A percentile compares a stretch with the other conserved stretches of the same genome.
Evolutionary conservation across 805 yeast species (phyloP).

Genomic region (Metschnikowia dekortorum): DNA sequence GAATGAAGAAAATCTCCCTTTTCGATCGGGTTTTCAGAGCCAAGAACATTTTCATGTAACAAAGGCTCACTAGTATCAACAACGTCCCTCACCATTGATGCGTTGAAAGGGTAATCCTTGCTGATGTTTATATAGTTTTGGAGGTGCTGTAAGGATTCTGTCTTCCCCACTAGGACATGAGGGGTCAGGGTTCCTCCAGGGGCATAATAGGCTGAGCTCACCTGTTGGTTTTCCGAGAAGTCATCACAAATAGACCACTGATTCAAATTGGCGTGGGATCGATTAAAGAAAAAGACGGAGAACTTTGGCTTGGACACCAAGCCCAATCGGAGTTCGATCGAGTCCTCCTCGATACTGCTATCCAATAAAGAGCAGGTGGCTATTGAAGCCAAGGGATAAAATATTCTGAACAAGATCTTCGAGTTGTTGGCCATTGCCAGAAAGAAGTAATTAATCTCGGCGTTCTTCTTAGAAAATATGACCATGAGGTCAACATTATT

Average conservation of each 20-base stretch:
- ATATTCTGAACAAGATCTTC: constrained; percentile 66
- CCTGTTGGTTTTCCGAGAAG: constrained; percentile 80
- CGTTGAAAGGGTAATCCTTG: constrained; percentile 3
- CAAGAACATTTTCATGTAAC: background rate
- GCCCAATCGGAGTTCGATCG: constrained; percentile 45
- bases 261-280: constrained; percentile 48
- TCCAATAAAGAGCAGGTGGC: constrained; percentile 52
- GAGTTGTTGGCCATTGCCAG: constrained; percentile 65
- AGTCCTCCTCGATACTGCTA: constrained; percentile 39
- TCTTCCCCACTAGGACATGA: constrained; percentile 61
- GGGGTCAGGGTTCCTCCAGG: constrained; percentile 58
- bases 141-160: constrained; percentile 47
- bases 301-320: constrained; percentile 66
- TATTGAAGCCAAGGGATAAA: constrained; percentile 62
- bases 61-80: background rate
- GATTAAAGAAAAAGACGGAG: constrained; percentile 67
- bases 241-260: constrained; percentile 83
- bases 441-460: constrained; percentile 74
- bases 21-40: background rate
- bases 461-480: constrained; percentile 64
- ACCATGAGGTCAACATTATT: constrained; percentile 64
- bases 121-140: constrained; percentile 46
- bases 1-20: constrained; percentile 1
- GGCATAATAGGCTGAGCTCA: constrained; percentile 56
- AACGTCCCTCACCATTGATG: background rate